Evolutionary conservation across 169 alveolate species (phyloP).

Genomic region (Plasmodium malariae): DNA sequence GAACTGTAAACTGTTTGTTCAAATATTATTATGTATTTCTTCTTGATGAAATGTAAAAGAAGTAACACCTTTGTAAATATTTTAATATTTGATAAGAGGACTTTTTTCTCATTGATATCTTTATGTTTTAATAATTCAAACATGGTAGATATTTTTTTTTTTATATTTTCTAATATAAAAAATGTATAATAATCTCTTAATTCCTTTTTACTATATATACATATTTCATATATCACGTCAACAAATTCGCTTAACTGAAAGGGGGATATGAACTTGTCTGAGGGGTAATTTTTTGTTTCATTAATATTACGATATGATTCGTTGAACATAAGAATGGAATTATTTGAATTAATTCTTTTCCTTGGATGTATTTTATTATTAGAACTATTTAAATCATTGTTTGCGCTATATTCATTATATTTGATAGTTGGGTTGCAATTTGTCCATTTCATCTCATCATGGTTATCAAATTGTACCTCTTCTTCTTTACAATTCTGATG

Average conservation of each 20-base stretch:
- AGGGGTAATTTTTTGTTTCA: neutral
- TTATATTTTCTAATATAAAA: conserved; percentile 52
- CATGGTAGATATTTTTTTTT: conserved; percentile 8
- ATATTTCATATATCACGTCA: conserved; percentile 62
- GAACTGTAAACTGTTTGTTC: conserved; percentile 31
- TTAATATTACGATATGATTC: neutral
- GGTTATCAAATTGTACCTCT: neutral
- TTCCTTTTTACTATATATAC: conserved; percentile 70
- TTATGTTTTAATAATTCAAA: conserved; percentile 26
- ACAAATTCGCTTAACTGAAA: conserved; percentile 43
- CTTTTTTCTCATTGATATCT: conserved; percentile 11
- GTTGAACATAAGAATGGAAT: neutral
- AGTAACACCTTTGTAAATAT: conserved; percentile 23
- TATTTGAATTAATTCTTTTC: too few relatives aligned
- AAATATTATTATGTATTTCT: conserved; percentile 48
- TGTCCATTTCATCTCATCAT: too few relatives aligned
- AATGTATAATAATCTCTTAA: conserved; percentile 46
- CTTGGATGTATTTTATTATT: neutral
- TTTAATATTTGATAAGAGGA: conserved; percentile 35
- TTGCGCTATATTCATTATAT: neutral
- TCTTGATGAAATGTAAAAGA: conserved; percentile 29
- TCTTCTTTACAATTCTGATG: neutral
- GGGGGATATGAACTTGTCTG: conserved; percentile 14
- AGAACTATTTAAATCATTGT: neutral
- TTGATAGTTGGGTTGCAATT: too few relatives aligned